Conservation (phyloP, 768 basidiomycete genomes). For the Termitomyces eurrhizus region DNA sequence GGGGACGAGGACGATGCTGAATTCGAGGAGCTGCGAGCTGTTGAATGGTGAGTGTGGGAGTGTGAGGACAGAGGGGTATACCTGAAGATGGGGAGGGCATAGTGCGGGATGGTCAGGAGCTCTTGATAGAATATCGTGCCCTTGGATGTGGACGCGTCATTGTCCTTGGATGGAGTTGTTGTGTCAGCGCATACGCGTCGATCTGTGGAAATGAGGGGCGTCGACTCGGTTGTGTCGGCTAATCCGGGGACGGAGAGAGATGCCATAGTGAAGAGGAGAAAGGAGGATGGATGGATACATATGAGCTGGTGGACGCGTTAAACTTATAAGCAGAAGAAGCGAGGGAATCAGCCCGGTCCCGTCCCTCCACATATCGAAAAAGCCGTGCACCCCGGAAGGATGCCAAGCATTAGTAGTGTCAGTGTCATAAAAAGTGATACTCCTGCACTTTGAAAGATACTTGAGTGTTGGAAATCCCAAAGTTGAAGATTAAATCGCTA, state of each 20-base stretch:
- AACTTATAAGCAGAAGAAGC: neutral
- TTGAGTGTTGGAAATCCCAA: neutral
- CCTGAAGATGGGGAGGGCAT: conserved; percentile 3
- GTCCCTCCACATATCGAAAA: neutral
- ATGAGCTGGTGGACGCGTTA: neutral
- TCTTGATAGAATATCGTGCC: conserved; percentile 2
- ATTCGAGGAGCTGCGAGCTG: conserved; percentile 78
- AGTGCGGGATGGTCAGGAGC: neutral
- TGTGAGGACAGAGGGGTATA: neutral
- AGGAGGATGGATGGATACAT: neutral
- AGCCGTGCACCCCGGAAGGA: neutral
- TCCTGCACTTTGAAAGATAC: neutral
- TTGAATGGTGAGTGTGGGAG: neutral
- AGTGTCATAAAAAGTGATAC: neutral
- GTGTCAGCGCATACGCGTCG: neutral
- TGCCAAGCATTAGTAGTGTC: neutral
- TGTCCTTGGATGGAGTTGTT: neutral
- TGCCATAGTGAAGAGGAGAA: neutral
- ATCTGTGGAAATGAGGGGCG: neutral
- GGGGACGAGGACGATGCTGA: conserved; percentile 76
- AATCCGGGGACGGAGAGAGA: neutral
- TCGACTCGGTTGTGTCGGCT: neutral
- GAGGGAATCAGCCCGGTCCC: neutral
- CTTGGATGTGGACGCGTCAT: neutral
- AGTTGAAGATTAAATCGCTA: neutral